These are phyloP conservation scores for Evernia prunastri DNA, from an alignment of 495 filamentous ascomycete genomes.

Conservation along the genomic window DNA sequence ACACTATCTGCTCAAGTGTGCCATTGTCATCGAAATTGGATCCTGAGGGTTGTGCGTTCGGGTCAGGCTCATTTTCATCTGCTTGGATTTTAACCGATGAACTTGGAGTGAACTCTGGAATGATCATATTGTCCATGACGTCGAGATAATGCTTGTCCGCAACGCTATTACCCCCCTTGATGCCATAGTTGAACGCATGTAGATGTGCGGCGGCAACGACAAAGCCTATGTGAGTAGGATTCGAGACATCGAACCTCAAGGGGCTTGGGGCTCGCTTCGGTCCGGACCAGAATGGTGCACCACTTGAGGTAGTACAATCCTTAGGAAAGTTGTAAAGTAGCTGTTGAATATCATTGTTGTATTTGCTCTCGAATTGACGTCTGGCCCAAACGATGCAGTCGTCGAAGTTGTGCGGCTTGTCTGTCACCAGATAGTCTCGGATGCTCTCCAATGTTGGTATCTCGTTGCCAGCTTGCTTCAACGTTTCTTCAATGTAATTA, in stretches of 20 bases:
- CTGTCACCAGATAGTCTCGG: conserved; percentile 82
- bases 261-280: conserved; percentile 95
- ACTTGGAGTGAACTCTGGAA: conserved; percentile 91
- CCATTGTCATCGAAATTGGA: conserved; percentile 59
- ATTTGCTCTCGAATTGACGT: conserved; percentile 90
- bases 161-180: conserved; percentile 67
- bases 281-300: conserved; percentile 95
- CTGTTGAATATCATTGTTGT: conserved; percentile 95
- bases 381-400: conserved; percentile 95
- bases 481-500: conserved; percentile 80
- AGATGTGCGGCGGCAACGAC: conserved; percentile 84
- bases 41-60: conserved; percentile 58
- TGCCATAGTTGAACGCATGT: conserved; percentile 96
- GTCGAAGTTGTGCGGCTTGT: conserved; percentile 87
- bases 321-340: conserved; percentile 97
- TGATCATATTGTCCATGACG: conserved; percentile 85
- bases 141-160: conserved; percentile 62
- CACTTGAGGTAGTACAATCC: conserved; percentile 79
- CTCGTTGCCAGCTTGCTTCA: conserved; percentile 94
- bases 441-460: conserved; percentile 91
- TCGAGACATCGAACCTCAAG: conserved; percentile 76
- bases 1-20: conserved; percentile 62
- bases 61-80: conserved; percentile 89
- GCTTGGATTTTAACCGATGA: conserved; percentile 95
- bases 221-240: conserved; percentile 79